These are phyloP conservation scores for Phoma herbarum DNA, from an alignment of 2,329 filamentous ascomycete species.

Conservation along the genomic window DNA sequence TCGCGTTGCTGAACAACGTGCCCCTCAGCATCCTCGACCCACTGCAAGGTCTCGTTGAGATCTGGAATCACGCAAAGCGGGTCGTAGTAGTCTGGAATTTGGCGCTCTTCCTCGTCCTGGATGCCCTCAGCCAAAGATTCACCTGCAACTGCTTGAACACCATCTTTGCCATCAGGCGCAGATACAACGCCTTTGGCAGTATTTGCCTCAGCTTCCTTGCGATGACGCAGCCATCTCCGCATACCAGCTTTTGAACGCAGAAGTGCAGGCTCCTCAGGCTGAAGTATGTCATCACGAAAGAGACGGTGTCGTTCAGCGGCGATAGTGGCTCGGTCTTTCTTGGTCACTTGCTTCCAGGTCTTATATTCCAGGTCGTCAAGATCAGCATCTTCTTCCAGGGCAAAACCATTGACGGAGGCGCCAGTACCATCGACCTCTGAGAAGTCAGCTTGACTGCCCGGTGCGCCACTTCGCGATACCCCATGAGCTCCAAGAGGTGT, in stretches of 20 bases:
- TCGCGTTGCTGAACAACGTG: conserved; percentile 88
- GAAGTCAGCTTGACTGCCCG: conserved; percentile 77
- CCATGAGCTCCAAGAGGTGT: conserved; percentile 80
- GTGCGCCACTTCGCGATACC: conserved; percentile 63
- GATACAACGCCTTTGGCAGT: conserved; percentile 60
- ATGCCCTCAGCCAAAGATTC: conserved; percentile 96
- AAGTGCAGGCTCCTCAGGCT: conserved; percentile 86
- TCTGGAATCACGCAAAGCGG: conserved; percentile 86
- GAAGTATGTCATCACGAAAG: conserved; percentile 85
- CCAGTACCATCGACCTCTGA: conserved; percentile 83
- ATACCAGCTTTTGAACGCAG: conserved; percentile 87
- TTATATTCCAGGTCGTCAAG: conserved; percentile 93
- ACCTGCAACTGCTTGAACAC: conserved; percentile 60
- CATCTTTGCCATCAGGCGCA: conserved; percentile 57
- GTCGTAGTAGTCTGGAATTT: conserved; percentile 95
- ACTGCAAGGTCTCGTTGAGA: conserved; percentile 77
- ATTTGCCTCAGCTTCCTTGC: conserved; percentile 68
- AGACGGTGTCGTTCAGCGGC: conserved; percentile 86
- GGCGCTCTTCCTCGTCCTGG: conserved; percentile 78
- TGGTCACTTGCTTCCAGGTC: conserved; percentile 98
- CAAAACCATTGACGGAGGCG: conserved; percentile 73
- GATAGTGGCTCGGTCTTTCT: conserved; percentile 88
- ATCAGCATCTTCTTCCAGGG: conserved; percentile 77
- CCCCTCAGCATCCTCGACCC: conserved; percentile 89
- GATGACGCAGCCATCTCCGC: conserved; percentile 83